Base-by-base conservation (phyloP, 2,329 filamentous ascomycete genomes). In the Bipolaris gigantea region DNA sequence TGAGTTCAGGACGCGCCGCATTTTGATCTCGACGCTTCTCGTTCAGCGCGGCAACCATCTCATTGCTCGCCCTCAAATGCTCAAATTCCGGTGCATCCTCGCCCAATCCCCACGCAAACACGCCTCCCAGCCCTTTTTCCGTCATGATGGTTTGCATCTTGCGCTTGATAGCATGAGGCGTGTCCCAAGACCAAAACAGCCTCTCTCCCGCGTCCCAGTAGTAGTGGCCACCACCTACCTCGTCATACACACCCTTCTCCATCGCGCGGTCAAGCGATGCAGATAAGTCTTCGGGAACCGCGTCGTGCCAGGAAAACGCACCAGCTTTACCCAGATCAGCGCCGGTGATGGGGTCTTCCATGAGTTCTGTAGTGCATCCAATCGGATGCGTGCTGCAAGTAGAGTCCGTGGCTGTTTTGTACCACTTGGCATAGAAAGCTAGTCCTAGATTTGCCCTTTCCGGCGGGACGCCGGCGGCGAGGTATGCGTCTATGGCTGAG, bases 111-210 rank as follows among this genome's bases (percentile, higher is more conserved):
- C 88, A 91, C 0, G 87, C 87, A 78, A 90, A 89, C 4, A 89
- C 83, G 13, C 89, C 89, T 2, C 88, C 87, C 0, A 90, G 70
- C 2, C 74, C 70, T 65, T 80, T 80, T 15, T 76, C 75, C 38
- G 79, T 75, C 5, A 89, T 76, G 33, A 91, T 78, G 3, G 78
- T 67, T 2, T 78, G 74, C 53, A 89, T 82, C 75, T 91, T 92
- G 56, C 75, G 76, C 32, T 69, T 62, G 48, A 91, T 85, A n/a
- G 84, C 79, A 9, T 78, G 76, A 0, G 81, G 77, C 0, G 85
- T 87, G 57, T 92, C 89, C 77, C 85, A 91, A 0, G 85, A 85
- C 88, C 89, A 92, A 80, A 87, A 91, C 32, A 85, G 67, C 53
- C 81, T 75, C 62, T 83, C 77, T 3, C 75, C 61, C 2, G 67